Evolutionary conservation across 2,329 filamentous ascomycete species (phyloP).

Genomic region (Cryphonectria nitschkei): DNA sequence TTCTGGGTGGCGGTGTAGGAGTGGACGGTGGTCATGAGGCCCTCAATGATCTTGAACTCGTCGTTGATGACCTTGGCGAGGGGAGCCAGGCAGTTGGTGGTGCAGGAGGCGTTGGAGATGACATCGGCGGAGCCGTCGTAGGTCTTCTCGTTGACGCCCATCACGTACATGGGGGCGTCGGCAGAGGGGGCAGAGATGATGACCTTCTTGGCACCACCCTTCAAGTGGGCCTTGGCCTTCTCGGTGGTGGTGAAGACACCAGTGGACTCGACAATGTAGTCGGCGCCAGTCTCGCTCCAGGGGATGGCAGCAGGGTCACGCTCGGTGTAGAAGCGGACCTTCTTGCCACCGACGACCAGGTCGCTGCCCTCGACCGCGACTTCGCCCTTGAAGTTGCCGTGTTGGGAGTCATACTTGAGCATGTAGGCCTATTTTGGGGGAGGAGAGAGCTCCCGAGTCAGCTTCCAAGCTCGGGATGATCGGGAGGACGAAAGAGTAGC

Average conservation of each 20-base stretch:
- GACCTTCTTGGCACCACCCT: slow-evolving; percentile 98
- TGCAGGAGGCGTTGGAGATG: slow-evolving; percentile 99
- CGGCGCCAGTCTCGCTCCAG: slow-evolving; percentile 84
- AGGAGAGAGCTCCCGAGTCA: slow-evolving; percentile 33
- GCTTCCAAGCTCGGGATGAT: slow-evolving; percentile 30
- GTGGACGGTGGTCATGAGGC: slow-evolving; percentile 99
- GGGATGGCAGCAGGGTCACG: slow-evolving; percentile 87
- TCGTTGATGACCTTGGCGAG: slow-evolving; percentile 99
- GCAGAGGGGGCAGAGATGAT: slow-evolving; percentile 89
- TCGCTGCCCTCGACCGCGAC: slow-evolving; percentile 72
- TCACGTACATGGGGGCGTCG: slow-evolving; percentile 99
- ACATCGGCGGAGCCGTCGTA: slow-evolving; percentile 92
- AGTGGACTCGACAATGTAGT: slow-evolving; percentile 96
- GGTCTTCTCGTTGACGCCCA: slow-evolving; percentile 95
- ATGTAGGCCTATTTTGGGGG: slow-evolving; percentile 78
- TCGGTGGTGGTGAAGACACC: slow-evolving; percentile 99
- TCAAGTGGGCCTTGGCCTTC: slow-evolving; percentile 92
- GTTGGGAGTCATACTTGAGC: slow-evolving; percentile 98
- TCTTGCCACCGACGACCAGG: slow-evolving; percentile 92
- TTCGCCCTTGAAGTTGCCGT: slow-evolving; percentile 94
- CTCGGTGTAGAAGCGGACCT: slow-evolving; percentile 92
- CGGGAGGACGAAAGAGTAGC: background rate
- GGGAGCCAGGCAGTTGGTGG: slow-evolving; percentile 99
- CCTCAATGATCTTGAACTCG: slow-evolving; percentile 96
- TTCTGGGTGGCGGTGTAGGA: slow-evolving; percentile 99